Evolutionary conservation across 495 filamentous ascomycete species (phyloP).

Genomic region (Hypoxylon cercidicola): DNA sequence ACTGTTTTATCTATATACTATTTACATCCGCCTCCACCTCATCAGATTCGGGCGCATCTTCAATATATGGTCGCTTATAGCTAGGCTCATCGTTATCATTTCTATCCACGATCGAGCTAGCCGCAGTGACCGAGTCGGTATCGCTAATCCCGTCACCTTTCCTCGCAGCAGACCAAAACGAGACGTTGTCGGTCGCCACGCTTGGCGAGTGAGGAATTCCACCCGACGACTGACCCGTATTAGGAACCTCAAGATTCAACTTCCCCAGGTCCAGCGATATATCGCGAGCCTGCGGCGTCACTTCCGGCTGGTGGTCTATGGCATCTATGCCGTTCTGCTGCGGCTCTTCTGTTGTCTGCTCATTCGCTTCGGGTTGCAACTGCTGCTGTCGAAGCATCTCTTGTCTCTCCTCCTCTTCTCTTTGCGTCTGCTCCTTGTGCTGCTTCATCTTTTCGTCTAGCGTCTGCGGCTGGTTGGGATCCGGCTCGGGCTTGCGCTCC

Average conservation of each 20-base stretch:
- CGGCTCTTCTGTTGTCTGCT: slow-evolving; percentile 1
- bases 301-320: slow-evolving; percentile 7
- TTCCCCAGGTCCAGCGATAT: slow-evolving; percentile 30
- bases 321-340: slow-evolving; percentile 2
- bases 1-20: not conserved
- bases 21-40: slow-evolving; percentile 2
- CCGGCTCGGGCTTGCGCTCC: slow-evolving; percentile 46
- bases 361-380: slow-evolving; percentile 12
- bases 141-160: slow-evolving; percentile 34
- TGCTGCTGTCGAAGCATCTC: slow-evolving; percentile 28
- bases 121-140: slow-evolving; percentile 40
- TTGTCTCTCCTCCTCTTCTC: slow-evolving; percentile 37
- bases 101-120: slow-evolving; percentile 36
- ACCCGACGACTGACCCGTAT: slow-evolving; percentile 5
- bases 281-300: slow-evolving; percentile 1
- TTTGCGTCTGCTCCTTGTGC: slow-evolving; percentile 41
- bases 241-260: slow-evolving; percentile 21
- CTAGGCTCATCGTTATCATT: slow-evolving; percentile 11
- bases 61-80: slow-evolving; percentile 40
- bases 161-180: slow-evolving; percentile 42
- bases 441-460: slow-evolving; percentile 45
- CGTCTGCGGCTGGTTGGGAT: slow-evolving; percentile 38
- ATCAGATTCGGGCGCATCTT: slow-evolving; percentile 28
- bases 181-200: slow-evolving; percentile 41
- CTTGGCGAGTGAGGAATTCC: slow-evolving; percentile 33